phyloP scores from a whole-genome alignment of 345 rosid genomes.

The Isatis tinctoria region DNA sequence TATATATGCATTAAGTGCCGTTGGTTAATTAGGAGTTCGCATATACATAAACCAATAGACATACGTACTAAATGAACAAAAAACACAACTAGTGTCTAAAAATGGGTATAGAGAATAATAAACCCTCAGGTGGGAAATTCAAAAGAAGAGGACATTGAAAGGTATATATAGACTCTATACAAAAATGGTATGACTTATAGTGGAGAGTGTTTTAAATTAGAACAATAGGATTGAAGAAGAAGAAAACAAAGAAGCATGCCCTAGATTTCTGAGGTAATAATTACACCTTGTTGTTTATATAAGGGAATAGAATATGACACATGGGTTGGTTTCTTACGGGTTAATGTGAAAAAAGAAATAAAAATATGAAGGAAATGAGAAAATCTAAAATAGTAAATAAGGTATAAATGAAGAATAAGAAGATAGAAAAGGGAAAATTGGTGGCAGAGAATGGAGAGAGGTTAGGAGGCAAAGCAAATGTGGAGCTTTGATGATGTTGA shows the following conservation, averaged over 20 bases:
- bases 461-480: constrained; percentile 63
- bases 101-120: not conserved
- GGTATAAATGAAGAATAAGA: constrained; percentile 17
- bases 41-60: constrained; percentile 19
- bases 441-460: constrained; percentile 71
- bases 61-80: constrained; percentile 11
- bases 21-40: constrained; percentile 26
- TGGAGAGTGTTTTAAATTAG: constrained; percentile 6
- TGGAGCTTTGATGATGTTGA: constrained; percentile 70
- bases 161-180: constrained; percentile 5
- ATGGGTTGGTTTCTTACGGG: constrained; percentile 24
- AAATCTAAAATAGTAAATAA: constrained; percentile 14
- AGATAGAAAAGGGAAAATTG: constrained; percentile 13
- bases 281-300: constrained; percentile 27
- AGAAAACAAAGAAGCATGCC: constrained; percentile 35
- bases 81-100: not conserved
- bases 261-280: constrained; percentile 31
- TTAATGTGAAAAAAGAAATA: not conserved
- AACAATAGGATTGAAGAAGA: not conserved
- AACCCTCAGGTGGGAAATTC: constrained; percentile 21
- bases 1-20: constrained; percentile 21
- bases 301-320: constrained; percentile 29
- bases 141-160: constrained; percentile 13
- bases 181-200: constrained; percentile 22
- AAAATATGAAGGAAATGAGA: not conserved